Evolutionary conservation across 2,329 filamentous ascomycete species (phyloP).

Genomic region (Biscogniauxia marginata): DNA sequence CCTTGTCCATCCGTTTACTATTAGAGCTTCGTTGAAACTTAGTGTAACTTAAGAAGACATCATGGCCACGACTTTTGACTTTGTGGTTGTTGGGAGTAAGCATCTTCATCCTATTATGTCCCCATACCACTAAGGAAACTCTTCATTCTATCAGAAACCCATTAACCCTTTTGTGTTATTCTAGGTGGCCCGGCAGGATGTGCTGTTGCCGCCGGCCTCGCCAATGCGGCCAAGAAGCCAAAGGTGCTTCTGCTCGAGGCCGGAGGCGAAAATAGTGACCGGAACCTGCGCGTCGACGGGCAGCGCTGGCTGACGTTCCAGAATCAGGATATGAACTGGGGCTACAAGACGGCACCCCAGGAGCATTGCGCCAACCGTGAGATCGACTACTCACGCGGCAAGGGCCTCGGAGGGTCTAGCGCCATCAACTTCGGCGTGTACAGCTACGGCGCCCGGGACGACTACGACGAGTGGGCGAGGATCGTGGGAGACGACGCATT

Average conservation of each 20-base stretch:
- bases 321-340: constrained; percentile 50
- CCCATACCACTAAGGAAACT: neutral
- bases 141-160: neutral
- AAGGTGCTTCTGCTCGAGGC: constrained; percentile 61
- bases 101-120: neutral
- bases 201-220: constrained; percentile 52
- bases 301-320: constrained; percentile 54
- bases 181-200: constrained; percentile 58
- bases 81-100: constrained; percentile 37
- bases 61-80: constrained; percentile 30
- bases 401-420: constrained; percentile 50
- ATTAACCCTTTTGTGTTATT: neutral
- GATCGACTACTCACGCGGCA: constrained; percentile 50
- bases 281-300: constrained; percentile 47
- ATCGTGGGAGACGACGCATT: constrained; percentile 55
- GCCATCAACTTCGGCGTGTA: constrained; percentile 57
- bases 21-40: neutral
- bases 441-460: constrained; percentile 54
- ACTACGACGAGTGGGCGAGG: constrained; percentile 61
- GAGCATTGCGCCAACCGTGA: constrained; percentile 41
- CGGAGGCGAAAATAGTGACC: constrained; percentile 49
- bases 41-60: neutral
- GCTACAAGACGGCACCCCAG: constrained; percentile 50
- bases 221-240: constrained; percentile 45
- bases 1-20: neutral